Percentiles rank a stretch among this genome's conserved stretches.
Conservation (phyloP, 169 alveolate species). For the Eimeria maxima region DNA sequence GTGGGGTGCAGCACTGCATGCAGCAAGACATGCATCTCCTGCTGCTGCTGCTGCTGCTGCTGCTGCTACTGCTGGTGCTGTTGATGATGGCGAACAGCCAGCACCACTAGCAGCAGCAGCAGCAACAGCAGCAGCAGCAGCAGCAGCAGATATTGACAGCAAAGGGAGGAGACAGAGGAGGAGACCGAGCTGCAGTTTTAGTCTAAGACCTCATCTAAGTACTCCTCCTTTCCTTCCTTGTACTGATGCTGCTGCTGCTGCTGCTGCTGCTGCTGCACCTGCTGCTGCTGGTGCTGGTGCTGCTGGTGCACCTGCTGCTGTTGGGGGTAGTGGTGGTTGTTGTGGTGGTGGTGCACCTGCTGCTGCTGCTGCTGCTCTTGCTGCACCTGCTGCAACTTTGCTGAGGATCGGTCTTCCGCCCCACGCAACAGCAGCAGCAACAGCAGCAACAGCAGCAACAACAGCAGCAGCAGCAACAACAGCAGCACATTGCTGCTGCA, state of each 20-base stretch:
- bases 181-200: neutral
- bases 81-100: neutral
- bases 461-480: conserved; percentile 55
- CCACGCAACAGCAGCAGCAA: neutral
- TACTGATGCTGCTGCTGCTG: neutral
- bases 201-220: neutral
- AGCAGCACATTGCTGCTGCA: conserved; percentile 13
- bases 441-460: conserved; percentile 47
- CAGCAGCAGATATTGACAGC: neutral
- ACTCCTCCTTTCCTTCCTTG: neutral
- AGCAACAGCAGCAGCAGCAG: conserved; percentile 20
- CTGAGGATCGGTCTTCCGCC: no score
- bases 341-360: no score
- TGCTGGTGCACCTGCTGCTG: no score
- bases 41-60: conserved; percentile 41
- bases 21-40: neutral
- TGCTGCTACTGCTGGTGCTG: neutral
- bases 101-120: neutral
- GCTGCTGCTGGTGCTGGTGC: conserved; percentile 1
- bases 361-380: no score
- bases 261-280: neutral
- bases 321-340: no score
- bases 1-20: conserved; percentile 46
- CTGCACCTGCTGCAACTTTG: no score
- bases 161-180: neutral